Evolutionary conservation across 441 rosid genomes (phyloP).

Genomic region (Flueggea neowawraea): DNA sequence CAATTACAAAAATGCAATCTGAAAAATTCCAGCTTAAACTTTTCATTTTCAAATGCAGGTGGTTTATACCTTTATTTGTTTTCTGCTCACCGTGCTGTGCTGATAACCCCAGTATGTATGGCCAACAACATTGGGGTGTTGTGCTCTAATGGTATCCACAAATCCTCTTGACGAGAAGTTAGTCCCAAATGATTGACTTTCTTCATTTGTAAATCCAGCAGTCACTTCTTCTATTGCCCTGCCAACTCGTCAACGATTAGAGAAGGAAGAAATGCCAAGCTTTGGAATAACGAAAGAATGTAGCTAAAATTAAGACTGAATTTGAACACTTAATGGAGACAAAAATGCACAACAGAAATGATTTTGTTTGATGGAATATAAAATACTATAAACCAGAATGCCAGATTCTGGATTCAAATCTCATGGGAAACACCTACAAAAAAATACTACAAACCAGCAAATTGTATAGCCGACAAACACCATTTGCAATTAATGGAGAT

Average conservation of each 20-base stretch:
- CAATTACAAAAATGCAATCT: background rate
- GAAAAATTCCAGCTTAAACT: background rate
- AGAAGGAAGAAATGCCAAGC: background rate
- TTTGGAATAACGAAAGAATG: no score
- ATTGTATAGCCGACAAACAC: no score
- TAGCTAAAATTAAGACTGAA: no score
- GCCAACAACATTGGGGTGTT: constrained; percentile 81
- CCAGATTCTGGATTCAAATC: no score
- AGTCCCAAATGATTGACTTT: constrained; percentile 74
- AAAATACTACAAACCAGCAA: no score
- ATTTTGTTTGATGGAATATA: no score
- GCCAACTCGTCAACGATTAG: constrained; percentile 1
- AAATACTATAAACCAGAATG: no score
- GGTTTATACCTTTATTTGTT: constrained; percentile 69
- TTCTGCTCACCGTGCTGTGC: constrained; percentile 57
- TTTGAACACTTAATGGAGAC: no score
- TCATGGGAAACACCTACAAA: no score
- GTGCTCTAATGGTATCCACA: constrained; percentile 85
- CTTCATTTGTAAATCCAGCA: constrained; percentile 87
- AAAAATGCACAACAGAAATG: no score
- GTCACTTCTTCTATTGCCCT: constrained; percentile 93
- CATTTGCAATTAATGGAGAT: no score
- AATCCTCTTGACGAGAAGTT: constrained; percentile 82
- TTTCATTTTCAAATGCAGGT: background rate
- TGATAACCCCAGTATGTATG: constrained; percentile 97